A percentile compares a stretch with the other conserved stretches of the same genome.
Evolutionary conservation across 2,329 filamentous ascomycete genomes (phyloP).

Genomic region (Trichoderma asperellum): DNA sequence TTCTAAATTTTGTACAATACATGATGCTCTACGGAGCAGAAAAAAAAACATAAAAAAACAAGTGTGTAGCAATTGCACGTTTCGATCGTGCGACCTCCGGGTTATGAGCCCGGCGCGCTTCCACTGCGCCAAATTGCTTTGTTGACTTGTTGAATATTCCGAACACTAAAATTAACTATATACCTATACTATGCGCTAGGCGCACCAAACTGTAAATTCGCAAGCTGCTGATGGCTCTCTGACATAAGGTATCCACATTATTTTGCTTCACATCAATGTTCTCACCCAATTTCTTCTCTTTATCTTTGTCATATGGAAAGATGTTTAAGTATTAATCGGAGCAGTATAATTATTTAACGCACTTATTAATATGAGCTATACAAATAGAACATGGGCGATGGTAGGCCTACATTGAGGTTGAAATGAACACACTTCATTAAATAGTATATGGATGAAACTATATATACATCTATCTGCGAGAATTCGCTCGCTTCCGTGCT

Average conservation of each 20-base stretch:
- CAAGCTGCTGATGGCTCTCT: not conserved
- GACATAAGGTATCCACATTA: not conserved
- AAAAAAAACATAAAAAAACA: constrained; percentile 26
- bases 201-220: not conserved
- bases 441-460: not conserved
- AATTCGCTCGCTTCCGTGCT: constrained; percentile 66
- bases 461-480: constrained; percentile 25
- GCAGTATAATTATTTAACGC: not conserved
- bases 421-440: constrained; percentile 20
- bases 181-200: not conserved
- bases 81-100: constrained; percentile 40
- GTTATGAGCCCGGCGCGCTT: constrained; percentile 39
- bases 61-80: constrained; percentile 39
- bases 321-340: not conserved
- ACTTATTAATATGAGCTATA: not conserved
- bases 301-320: not conserved
- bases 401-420: not conserved
- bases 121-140: constrained; percentile 40
- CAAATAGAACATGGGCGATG: not conserved
- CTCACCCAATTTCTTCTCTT: not conserved
- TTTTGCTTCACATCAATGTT: not conserved
- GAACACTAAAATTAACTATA: not conserved
- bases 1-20: not conserved
- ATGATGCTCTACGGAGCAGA: not conserved
- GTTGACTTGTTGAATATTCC: not conserved